Percentiles rank a stretch among this genome's conserved stretches.
phyloP scores from a whole-genome alignment of 2,329 filamentous ascomycete genomes.

The Alternaria triticina region DNA sequence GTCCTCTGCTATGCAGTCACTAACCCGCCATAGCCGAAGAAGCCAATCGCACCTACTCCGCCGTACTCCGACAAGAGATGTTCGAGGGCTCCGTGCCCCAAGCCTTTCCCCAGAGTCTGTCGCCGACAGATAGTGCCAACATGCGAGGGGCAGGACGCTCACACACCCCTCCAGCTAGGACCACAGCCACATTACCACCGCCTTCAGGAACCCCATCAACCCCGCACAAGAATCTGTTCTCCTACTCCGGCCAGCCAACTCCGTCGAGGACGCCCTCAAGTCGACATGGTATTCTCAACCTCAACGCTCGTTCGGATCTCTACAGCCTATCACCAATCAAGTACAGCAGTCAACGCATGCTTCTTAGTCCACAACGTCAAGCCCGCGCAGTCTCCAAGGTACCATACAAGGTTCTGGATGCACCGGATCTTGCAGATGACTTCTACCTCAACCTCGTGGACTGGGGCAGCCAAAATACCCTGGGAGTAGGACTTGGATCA shows the following conservation, averaged over 20 bases:
- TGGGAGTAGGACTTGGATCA: constrained; percentile 89
- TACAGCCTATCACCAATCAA: constrained; percentile 96
- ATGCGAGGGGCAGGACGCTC: constrained; percentile 73
- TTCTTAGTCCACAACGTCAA: constrained; percentile 87
- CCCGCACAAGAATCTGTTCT: constrained; percentile 96
- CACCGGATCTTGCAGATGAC: constrained; percentile 93
- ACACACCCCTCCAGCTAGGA: constrained; percentile 78
- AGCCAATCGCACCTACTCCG: constrained; percentile 91
- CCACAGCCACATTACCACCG: constrained; percentile 68
- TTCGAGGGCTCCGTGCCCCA: constrained; percentile 92
- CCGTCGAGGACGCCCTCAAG: constrained; percentile 89
- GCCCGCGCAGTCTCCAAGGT: constrained; percentile 93
- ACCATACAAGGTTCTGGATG: constrained; percentile 96
- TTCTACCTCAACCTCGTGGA: constrained; percentile 98
- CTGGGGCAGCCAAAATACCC: constrained; percentile 93
- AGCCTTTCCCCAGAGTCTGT: constrained; percentile 66
- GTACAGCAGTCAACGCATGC: constrained; percentile 89
- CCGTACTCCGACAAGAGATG: constrained; percentile 84
- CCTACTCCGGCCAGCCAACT: constrained; percentile 85
- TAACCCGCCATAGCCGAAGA: constrained; percentile 71
- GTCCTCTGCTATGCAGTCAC: neutral
- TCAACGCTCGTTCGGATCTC: constrained; percentile 89
- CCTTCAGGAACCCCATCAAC: constrained; percentile 86
- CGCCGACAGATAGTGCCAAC: constrained; percentile 58
- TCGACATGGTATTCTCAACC: constrained; percentile 77